A percentile compares a stretch with the other conserved stretches of the same genome.
These are phyloP conservation scores for Zangia roseola DNA, from an alignment of 768 basidiomycete genomes.

Conservation along the genomic window DNA sequence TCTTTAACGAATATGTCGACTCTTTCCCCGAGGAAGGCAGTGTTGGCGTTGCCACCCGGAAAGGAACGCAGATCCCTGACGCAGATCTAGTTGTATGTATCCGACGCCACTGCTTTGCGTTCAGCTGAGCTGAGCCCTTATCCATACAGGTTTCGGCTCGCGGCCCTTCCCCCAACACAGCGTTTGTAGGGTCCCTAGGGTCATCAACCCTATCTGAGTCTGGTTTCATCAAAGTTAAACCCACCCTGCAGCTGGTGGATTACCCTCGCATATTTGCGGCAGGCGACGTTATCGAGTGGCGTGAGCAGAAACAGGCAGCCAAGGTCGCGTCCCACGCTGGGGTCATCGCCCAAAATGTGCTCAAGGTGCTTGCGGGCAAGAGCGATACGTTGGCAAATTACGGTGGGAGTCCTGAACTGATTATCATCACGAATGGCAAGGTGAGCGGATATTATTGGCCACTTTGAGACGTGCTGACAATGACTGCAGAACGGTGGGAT, in stretches of 20 bases:
- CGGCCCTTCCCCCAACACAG: constrained; percentile 49
- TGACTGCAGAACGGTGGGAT: constrained; percentile 38
- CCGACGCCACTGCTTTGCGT: background rate
- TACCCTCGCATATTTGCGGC: constrained; percentile 59
- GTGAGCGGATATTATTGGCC: constrained; percentile 31
- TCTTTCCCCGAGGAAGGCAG: constrained; percentile 38
- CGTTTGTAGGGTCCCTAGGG: constrained; percentile 48
- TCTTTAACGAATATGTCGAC: constrained; percentile 55
- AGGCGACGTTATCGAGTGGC: constrained; percentile 64
- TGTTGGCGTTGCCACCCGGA: constrained; percentile 45
- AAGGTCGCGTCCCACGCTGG: constrained; percentile 46
- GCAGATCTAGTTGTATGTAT: constrained; percentile 59
- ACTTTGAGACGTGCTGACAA: constrained; percentile 1
- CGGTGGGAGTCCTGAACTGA: constrained; percentile 50
- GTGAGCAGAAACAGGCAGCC: constrained; percentile 58
- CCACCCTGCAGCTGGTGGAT: constrained; percentile 54
- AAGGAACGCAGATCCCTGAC: constrained; percentile 43
- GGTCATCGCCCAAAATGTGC: constrained; percentile 49
- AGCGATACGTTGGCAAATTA: constrained; percentile 38
- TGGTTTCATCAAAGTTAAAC: constrained; percentile 49
- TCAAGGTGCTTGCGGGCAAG: constrained; percentile 41
- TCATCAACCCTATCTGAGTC: constrained; percentile 31
- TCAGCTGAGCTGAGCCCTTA: constrained; percentile 4
- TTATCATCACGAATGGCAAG: constrained; percentile 54
- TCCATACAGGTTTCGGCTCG: constrained; percentile 25